Base-by-base conservation (phyloP, 2,329 filamentous ascomycete genomes). In the Fusarium mundagurra region DNA sequence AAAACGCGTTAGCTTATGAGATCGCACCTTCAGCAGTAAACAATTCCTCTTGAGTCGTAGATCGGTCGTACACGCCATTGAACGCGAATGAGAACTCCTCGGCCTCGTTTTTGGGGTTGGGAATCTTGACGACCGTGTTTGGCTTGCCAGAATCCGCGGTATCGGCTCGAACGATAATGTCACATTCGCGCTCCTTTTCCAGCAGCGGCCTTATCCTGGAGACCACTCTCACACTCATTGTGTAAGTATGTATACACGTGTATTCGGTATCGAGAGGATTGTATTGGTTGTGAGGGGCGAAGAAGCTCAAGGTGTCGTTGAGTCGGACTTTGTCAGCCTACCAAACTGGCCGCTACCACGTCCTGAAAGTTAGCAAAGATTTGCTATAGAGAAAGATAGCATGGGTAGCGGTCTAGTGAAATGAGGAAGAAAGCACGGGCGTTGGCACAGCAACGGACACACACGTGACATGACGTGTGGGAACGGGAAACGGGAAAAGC, bases 71-170 rank as follows among this genome's bases (percentile, higher is more conserved):
- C 63, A 98, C 96, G 76, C 93, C 90, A 86, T 96, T 97, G 88
- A 98, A 98, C 60, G 95, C 91, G 82, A 98, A 99, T 61, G 93
- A 95, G 84, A 95, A 98, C 80, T 95, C 93, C 83, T 98, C 96
- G 29, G 89, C 87, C 74, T 94, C 93, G 80, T 98, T 98, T 86
- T 96, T 98, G 1, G 96, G 95, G 80, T 95, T 98, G 8, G 96
- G 96, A 78, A 98, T 97, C 82, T 93, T 92, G 80, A 98, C 91
- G 36, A 97, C 85, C 33, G 88, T 92, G 71, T 89, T 90, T 27
- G 91, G 87, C 74, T 87, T 88, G 75, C 88, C 89, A 53, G 89
- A 85, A 59, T 92, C 89, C 65, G 87, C 88, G 71, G 88, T 90
- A 54, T 92, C 92, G 14, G 91, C 89, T 55, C 85, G 87, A 75